phyloP scores from a whole-genome alignment of 768 basidiomycete species.

The Pulveroboletus sp. region DNA sequence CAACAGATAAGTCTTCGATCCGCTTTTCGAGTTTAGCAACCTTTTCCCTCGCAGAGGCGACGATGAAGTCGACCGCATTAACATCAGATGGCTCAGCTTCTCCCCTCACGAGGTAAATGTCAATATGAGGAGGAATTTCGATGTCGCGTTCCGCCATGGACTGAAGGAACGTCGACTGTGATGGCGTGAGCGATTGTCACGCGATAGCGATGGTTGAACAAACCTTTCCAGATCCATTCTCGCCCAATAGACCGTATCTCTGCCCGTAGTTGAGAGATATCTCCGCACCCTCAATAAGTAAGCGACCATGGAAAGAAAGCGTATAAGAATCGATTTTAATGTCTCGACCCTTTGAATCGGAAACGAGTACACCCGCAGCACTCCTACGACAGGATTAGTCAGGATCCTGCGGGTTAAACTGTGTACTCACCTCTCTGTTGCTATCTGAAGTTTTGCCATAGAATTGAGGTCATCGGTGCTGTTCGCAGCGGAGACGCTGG shows the following conservation, averaged over 20 bases:
- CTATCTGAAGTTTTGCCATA: conserved; percentile 88
- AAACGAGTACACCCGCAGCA: conserved; percentile 87
- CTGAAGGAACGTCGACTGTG: conserved; percentile 90
- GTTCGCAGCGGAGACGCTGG: conserved; percentile 72
- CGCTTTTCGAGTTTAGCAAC: conserved; percentile 89
- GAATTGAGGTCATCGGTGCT: conserved; percentile 75
- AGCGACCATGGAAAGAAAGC: conserved; percentile 93
- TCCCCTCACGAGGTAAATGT: conserved; percentile 95
- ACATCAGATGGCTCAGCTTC: conserved; percentile 94
- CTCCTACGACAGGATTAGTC: conserved; percentile 49
- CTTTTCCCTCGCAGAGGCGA: conserved; percentile 87
- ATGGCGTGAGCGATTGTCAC: conserved; percentile 4
- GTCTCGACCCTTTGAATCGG: conserved; percentile 89
- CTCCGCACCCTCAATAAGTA: conserved; percentile 64
- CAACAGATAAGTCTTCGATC: conserved; percentile 90
- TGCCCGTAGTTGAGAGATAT: conserved; percentile 86
- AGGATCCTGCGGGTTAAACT: not conserved
- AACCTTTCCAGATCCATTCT: conserved; percentile 99
- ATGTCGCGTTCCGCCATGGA: conserved; percentile 95
- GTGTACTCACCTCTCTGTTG: conserved; percentile 74
- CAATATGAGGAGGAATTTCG: conserved; percentile 90
- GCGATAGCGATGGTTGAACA: conserved; percentile 17
- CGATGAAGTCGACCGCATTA: conserved; percentile 96
- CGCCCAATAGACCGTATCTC: conserved; percentile 91
- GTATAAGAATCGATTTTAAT: conserved; percentile 97